Conservation (phyloP, 2,329 filamentous ascomycete species). For the Clonostachys rosea region DNA sequence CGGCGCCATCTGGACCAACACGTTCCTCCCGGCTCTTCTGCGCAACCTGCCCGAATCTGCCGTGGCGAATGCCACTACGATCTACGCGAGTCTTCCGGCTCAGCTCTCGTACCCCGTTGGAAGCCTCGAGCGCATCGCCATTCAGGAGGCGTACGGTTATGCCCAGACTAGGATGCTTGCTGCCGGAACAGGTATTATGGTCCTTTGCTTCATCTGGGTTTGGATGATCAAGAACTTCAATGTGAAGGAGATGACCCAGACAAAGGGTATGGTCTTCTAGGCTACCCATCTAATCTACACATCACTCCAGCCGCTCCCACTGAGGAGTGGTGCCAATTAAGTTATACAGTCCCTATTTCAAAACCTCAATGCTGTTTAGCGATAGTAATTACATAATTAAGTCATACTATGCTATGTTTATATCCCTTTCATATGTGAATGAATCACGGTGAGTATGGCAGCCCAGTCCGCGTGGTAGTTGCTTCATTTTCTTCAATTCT, state of each 20-base stretch:
- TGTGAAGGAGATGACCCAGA: conserved; percentile 21
- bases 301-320: too few relatives aligned
- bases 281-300: not conserved
- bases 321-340: too few relatives aligned
- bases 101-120: conserved; percentile 33
- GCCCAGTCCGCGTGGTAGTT: too few relatives aligned
- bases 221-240: conserved; percentile 21
- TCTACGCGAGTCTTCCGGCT: conserved; percentile 25
- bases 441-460: too few relatives aligned
- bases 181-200: conserved; percentile 22
- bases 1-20: conserved; percentile 36
- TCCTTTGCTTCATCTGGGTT: conserved; percentile 16
- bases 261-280: conserved; percentile 21
- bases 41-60: conserved; percentile 28
- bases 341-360: too few relatives aligned
- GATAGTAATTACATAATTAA: too few relatives aligned
- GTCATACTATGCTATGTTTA: too few relatives aligned
- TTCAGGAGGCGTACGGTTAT: conserved; percentile 39
- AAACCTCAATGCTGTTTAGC: too few relatives aligned
- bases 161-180: conserved; percentile 34
- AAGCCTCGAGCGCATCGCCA: conserved; percentile 31
- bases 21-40: conserved; percentile 25
- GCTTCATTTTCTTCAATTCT: too few relatives aligned
- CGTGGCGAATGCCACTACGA: conserved; percentile 29
- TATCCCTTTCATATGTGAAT: too few relatives aligned